Base-by-base conservation (phyloP, 768 basidiomycete genomes). In the Hericium rajendrae region DNA sequence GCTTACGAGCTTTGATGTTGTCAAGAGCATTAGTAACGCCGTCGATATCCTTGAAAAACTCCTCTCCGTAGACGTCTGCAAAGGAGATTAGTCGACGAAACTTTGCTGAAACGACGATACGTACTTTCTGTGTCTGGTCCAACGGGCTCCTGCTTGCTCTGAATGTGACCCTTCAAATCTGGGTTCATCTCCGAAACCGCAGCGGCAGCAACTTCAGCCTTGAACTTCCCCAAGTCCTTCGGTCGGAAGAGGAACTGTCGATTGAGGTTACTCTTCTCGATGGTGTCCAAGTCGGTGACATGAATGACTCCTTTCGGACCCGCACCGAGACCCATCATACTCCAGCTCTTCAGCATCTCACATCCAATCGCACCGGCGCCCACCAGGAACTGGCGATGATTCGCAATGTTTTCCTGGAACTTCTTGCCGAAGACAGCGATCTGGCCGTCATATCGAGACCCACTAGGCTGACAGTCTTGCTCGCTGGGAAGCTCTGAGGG, bases 331-430 rank as follows among this genome's bases (percentile, higher is more conserved):
- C 97, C 97, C 80, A 98, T 95, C 92, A 98, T 90, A 62, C 91
- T 89, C 97, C 97, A 99, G 72, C 98, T 99, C 78, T 99, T 99
- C 66, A 99, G 74, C 97, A 98, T 98, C 74, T 99, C 97, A 68
- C 97, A 99, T 18, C 97, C 97, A 69, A 99, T 98, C 38, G 97
- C 97, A 48, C 97, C 97, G n/a, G 95, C 85, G 9, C 97, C 97
- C 56, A 99, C 97, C 48, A 99, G 80, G 81, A 99, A 99, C 66
- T 98, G 91, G 26, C 89, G 82, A 68, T 92, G 84, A 67, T 88
- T 87, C 43, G 83, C 80, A 59, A 99, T 86, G 76, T 91, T 97
- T 41, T 87, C 79, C 63, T 99, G 97, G 84, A 98, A 98, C 2
- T 73, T 67, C 70, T 84, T 89, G 6, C 97, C 97, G 66, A 99